Evolutionary conservation across 257 asterid species (phyloP), one percentile per base, ranked within the genome.

Genomic region (Solanum appendiculatum): DNA sequence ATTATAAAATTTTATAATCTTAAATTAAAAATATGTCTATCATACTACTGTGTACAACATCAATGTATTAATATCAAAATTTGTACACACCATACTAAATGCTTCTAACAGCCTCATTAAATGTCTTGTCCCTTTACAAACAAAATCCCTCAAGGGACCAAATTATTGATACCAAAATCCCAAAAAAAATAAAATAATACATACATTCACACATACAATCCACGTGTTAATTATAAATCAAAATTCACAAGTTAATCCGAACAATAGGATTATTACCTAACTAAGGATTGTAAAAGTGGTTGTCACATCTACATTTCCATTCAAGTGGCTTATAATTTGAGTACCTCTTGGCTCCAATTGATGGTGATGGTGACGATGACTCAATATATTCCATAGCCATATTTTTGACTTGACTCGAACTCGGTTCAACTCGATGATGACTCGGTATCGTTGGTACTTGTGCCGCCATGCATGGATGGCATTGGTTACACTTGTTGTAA

Each of bases 301-400:
- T 96, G 46, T 86, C 93, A 87, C 99, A 97, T 87, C 96, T 93
- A 94, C 99, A 96, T 87, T 96, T 96, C 99, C 99, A 97, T 2
- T 98, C 99, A 5, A 97, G 95, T 40, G 99, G 99, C 95, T 97
- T 97, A 94, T 97, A 97, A 93, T 97, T 96, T 25, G 99, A 95
- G 94, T 97, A 96, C 95, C 98, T 91, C 91, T 93, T 93, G 20
- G 83, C 74, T 5, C 90, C 91, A 5, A 20, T 34, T 1, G 78
- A 70, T 70, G 90, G 72, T 9, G 91, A 88, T 21, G 92, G 72
- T 9, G 91, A 88, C 15, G 92, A 58, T 27, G 94, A 66, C 36
- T 91, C 94, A 83, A 83, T 88, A 90, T 90, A 89, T 74, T 92
- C 93, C 56, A 88, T 40, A 46, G 91, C 88, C 29, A 48, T 84